Evolutionary conservation across 495 filamentous ascomycete species (phyloP), one percentile per base, ranked within the genome.

Genomic region (Penicillium canariense): DNA sequence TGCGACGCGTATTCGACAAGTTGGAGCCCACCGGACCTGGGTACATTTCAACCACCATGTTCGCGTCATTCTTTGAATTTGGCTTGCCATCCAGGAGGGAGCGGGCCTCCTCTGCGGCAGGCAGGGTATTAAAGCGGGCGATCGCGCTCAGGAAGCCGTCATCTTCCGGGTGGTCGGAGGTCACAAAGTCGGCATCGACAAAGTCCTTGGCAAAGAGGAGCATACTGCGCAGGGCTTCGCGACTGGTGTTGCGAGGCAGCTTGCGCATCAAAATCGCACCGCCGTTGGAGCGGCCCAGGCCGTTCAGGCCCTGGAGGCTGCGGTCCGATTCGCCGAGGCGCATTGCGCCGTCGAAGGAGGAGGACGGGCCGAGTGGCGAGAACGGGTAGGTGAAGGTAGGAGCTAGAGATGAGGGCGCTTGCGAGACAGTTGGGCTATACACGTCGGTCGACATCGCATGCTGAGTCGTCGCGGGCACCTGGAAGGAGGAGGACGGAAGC

Each of bases 191-290:
- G 46, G 84, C 81, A 58, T 86, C 82, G 47, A 90, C 71, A 28
- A 95, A 78, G 48, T 92, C 90, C 63, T 94, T 89, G 23, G 90
- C 88, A 66, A 91, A 95, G 12, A 94, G 76, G 14, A 95, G 78
- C 86, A 96, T 91, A 56, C 87, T 81, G 55, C 87, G 84, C 54
- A 96, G 74, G 34, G 82, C 79, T 52, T 92, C 87, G 50, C 84
- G 78, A 46, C 81, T 84, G 17, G 84, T 92, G 61, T 86, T 89
- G 48, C 76, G 67, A 6, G 91, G 88, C 0, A 96, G 80, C 61
- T 84, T 87, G 57, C 88, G 88, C 72, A 96, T 87, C 45, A 89
- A 68, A 48, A 84, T 85, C 67, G 76, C 80, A 49, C 70, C 71
- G 23, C 59, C 69, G 34, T 39, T 61, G 5, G 62, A 47, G 50